Conservation (phyloP, 176 grass and related monocot species). For the Triticum timopheevii region DNA sequence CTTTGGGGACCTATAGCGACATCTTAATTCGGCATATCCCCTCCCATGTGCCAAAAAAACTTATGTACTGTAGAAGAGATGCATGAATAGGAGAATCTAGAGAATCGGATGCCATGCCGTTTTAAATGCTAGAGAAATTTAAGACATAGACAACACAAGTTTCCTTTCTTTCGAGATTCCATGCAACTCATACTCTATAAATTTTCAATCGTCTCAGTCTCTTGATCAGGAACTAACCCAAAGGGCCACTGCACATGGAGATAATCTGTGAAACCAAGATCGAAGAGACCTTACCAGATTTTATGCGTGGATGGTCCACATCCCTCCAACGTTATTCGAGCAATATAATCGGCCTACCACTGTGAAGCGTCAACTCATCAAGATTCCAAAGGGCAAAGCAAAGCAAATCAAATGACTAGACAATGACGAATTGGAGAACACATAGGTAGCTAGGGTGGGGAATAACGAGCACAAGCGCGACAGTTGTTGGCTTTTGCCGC, state of each 20-base stretch:
- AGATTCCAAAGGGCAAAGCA: slow-evolving; percentile 17
- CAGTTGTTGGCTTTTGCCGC: slow-evolving; percentile 15
- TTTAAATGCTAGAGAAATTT: neutral
- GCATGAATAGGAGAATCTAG: neutral
- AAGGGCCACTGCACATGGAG: neutral
- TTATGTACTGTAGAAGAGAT: neutral
- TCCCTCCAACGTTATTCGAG: neutral
- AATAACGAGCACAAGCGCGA: slow-evolving; percentile 23
- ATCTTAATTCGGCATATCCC: neutral
- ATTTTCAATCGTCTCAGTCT: neutral
- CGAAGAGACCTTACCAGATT: neutral
- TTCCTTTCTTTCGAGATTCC: neutral
- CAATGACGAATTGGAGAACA: slow-evolving; percentile 4
- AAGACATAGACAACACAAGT: neutral
- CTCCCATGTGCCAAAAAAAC: neutral
- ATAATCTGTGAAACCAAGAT: neutral
- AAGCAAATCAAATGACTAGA: neutral
- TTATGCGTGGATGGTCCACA: neutral
- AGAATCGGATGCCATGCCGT: neutral
- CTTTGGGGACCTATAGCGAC: too few relatives aligned
- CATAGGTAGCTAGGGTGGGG: neutral
- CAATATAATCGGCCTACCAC: neutral
- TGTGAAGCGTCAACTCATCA: neutral
- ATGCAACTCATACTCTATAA: neutral
- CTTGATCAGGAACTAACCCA: neutral